Evolutionary conservation across 768 basidiomycete genomes (phyloP), one percentile per base, ranked within the genome.

Genomic region (Mycena pura): DNA sequence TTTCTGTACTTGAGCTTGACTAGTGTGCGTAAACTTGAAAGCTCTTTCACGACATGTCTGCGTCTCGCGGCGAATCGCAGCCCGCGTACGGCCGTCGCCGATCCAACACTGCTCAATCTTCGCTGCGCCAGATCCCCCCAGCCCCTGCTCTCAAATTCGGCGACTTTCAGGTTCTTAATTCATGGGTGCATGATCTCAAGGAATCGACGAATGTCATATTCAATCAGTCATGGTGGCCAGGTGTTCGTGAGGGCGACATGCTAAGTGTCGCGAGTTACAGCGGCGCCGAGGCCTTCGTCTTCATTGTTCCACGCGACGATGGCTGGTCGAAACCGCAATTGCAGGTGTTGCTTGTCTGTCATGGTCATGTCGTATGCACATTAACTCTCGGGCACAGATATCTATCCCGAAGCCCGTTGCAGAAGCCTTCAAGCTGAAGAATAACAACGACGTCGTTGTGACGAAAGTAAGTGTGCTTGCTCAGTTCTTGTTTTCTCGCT

Each of bases 191-290:
- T 68, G 89, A 91, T 57, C 60, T 80, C 32, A 88, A 86, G 68
- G 86, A 89, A 51, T 82, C 84, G 0, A 71, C 80, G 8, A 74
- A 74, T 17, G 86, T 92, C 54, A 77, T 86, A 17, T 82, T 95
- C 71, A 93, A 93, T 64, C 88, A 88, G 41, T 77, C 85, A 11
- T 85, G 80, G 71, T 92, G 90, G 89, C 90, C 90, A 6, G 93
- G 93, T 3, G 88, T 92, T 29, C 77, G 80, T 43, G 89, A 90
- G 65, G 93, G 91, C 8, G 92, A 94, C 67, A 75, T 92, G 69
- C 68, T 94, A 39, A 81, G 84, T 53, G 83, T 93, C 14, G 74
- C 68, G 52, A 74, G 76, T 44, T 75, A 76, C 51, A 77, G 76
- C 46, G 70, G 81, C 24, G 80, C 80, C 7, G 76, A 78, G 21